A percentile compares a stretch with the other conserved stretches of the same genome.
phyloP scores from a whole-genome alignment of 208 protist genomes.

The Vickermania ingenoplastis region DNA sequence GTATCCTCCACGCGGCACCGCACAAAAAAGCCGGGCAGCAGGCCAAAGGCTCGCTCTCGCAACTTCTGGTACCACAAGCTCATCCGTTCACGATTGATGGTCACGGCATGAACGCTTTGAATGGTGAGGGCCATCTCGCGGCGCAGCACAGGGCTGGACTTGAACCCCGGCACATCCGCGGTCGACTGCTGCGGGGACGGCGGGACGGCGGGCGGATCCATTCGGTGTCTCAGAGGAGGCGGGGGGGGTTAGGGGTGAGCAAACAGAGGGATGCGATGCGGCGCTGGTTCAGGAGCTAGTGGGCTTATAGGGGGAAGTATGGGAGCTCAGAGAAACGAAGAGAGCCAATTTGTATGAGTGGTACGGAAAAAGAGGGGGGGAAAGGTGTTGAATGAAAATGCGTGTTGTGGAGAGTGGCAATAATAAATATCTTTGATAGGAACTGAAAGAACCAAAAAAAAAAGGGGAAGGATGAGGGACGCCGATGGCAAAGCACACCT shows the following conservation, averaged over 20 bases:
- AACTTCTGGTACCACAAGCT: slow-evolving; percentile 89
- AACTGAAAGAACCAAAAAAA: too few relatives aligned
- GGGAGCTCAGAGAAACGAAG: slow-evolving; percentile 1
- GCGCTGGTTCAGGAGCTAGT: too few relatives aligned
- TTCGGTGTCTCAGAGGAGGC: slow-evolving; percentile 8
- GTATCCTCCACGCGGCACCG: slow-evolving; percentile 87
- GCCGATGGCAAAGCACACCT: too few relatives aligned
- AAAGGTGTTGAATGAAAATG: neutral
- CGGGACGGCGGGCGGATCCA: slow-evolving; percentile 65
- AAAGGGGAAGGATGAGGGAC: too few relatives aligned
- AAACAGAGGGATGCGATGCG: too few relatives aligned
- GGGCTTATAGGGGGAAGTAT: neutral
- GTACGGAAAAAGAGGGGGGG: too few relatives aligned
- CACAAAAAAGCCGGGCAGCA: slow-evolving; percentile 85
- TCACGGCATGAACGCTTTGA: slow-evolving; percentile 68
- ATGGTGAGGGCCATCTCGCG: slow-evolving; percentile 50
- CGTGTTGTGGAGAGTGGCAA: too few relatives aligned
- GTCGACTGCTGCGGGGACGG: slow-evolving; percentile 59
- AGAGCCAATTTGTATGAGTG: too few relatives aligned
- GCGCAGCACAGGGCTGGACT: slow-evolving; percentile 29
- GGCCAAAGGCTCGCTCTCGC: slow-evolving; percentile 59
- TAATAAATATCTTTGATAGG: too few relatives aligned
- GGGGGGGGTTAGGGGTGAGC: neutral
- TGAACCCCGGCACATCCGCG: slow-evolving; percentile 26
- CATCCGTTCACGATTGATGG: slow-evolving; percentile 83